These are phyloP conservation scores for Chaetomium globosum DNA, from an alignment of 2,329 filamentous ascomycete species.

Conservation along the genomic window DNA sequence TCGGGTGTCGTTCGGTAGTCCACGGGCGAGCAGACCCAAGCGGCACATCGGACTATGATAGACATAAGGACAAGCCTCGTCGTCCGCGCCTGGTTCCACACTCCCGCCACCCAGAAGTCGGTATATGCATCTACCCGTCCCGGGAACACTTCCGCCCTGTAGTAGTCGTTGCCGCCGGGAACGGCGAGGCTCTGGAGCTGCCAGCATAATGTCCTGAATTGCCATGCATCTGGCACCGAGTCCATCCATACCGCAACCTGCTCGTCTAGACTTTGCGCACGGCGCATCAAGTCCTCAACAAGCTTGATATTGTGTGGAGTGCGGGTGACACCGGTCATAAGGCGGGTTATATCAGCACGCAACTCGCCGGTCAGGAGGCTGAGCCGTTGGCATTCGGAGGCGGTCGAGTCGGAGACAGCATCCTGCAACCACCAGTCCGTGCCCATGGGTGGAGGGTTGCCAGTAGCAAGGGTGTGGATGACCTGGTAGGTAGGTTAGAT, in stretches of 20 bases:
- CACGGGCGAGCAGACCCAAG: slow-evolving; percentile 62
- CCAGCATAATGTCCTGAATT: slow-evolving; percentile 59
- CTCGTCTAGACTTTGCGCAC: slow-evolving; percentile 56
- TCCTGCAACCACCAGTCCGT: slow-evolving; percentile 61
- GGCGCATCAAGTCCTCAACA: slow-evolving; percentile 55
- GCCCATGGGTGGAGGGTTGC: slow-evolving; percentile 56
- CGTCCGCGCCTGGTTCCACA: slow-evolving; percentile 60
- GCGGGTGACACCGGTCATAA: slow-evolving; percentile 52
- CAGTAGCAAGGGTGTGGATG: slow-evolving; percentile 58
- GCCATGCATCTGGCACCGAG: slow-evolving; percentile 54
- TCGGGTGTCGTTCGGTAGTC: slow-evolving; percentile 66
- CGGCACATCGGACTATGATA: slow-evolving; percentile 60
- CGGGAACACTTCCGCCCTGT: slow-evolving; percentile 59
- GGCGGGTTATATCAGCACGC: slow-evolving; percentile 55
- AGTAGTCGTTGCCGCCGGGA: slow-evolving; percentile 51
- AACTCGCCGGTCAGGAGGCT: slow-evolving; percentile 59
- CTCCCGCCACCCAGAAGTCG: slow-evolving; percentile 61
- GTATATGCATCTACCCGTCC: slow-evolving; percentile 62
- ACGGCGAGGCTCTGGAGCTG: slow-evolving; percentile 55
- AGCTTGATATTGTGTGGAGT: slow-evolving; percentile 55
- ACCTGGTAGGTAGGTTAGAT: slow-evolving; percentile 46
- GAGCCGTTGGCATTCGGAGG: slow-evolving; percentile 54
- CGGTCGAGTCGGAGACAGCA: slow-evolving; percentile 53
- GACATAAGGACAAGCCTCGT: slow-evolving; percentile 59
- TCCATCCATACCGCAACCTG: slow-evolving; percentile 57